A percentile compares a stretch with the other conserved stretches of the same genome.
phyloP scores from a whole-genome alignment of 345 rosid genomes.

The Eucalyptus erythrocorys region DNA sequence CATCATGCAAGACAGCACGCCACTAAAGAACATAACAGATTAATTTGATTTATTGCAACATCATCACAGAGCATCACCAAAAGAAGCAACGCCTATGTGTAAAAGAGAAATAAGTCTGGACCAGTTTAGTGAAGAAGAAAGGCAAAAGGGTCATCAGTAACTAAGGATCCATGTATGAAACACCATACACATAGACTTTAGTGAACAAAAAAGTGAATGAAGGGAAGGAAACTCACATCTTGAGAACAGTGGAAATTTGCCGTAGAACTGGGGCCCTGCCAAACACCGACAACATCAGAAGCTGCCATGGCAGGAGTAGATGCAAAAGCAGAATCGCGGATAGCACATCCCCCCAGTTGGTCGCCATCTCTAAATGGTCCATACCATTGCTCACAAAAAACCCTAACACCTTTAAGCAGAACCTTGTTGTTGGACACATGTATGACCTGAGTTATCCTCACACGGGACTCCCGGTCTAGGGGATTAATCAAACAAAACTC shows the following conservation, averaged over 20 bases:
- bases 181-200: neutral
- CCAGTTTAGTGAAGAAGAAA: neutral
- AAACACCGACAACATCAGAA: slow-evolving; percentile 37
- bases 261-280: slow-evolving; percentile 42
- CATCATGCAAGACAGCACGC: neutral
- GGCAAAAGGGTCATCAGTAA: neutral
- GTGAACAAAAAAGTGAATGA: neutral
- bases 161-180: neutral
- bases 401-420: slow-evolving; percentile 30
- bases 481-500: slow-evolving; percentile 88
- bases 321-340: slow-evolving; percentile 75
- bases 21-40: neutral
- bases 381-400: slow-evolving; percentile 75
- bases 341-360: slow-evolving; percentile 81
- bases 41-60: neutral
- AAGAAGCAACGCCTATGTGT: neutral
- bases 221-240: slow-evolving; percentile 19
- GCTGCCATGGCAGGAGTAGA: slow-evolving; percentile 50
- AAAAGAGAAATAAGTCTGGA: neutral
- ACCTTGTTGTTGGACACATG: slow-evolving; percentile 15
- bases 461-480: slow-evolving; percentile 66
- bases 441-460: slow-evolving; percentile 53
- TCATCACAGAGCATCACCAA: neutral
- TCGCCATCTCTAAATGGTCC: slow-evolving; percentile 90
- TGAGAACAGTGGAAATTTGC: slow-evolving; percentile 27